These are phyloP conservation scores for Erythrobasidium hasegawianum DNA, from an alignment of 1,284 basidiomycete species.

Conservation along the genomic window DNA sequence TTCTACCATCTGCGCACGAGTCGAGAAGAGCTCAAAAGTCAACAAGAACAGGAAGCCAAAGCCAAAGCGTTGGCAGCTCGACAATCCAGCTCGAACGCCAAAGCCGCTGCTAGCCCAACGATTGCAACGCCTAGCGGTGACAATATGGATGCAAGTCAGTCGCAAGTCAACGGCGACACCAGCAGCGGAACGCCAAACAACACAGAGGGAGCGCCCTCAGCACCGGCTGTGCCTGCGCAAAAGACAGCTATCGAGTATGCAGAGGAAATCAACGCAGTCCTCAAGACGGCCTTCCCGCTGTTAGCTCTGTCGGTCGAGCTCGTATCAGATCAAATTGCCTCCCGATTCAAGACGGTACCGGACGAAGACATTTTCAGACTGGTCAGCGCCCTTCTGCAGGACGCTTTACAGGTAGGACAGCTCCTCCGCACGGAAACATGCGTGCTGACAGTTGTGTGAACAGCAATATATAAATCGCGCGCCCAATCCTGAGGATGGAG, in stretches of 20 bases:
- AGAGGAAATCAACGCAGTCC: slow-evolving; percentile 88
- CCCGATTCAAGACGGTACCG: slow-evolving; percentile 81
- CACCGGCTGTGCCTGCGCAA: slow-evolving; percentile 19
- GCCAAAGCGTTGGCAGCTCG: slow-evolving; percentile 47
- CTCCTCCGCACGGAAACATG: background rate
- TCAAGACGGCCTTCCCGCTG: slow-evolving; percentile 95
- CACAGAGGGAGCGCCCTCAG: slow-evolving; percentile 22
- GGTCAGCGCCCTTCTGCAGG: slow-evolving; percentile 74
- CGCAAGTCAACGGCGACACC: slow-evolving; percentile 34
- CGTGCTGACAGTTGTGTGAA: slow-evolving; percentile 34
- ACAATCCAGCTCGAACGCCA: slow-evolving; percentile 47
- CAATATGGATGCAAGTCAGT: background rate
- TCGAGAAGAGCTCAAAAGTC: slow-evolving; percentile 71
- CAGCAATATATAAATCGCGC: slow-evolving; percentile 68
- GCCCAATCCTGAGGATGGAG: slow-evolving; percentile 59
- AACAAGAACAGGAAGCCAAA: slow-evolving; percentile 48
- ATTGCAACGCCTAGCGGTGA: background rate
- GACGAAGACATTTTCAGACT: slow-evolving; percentile 96
- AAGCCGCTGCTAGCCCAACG: background rate
- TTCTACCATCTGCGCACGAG: slow-evolving; percentile 94
- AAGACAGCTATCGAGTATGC: slow-evolving; percentile 56
- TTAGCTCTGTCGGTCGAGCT: slow-evolving; percentile 94
- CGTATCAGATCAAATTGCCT: slow-evolving; percentile 90
- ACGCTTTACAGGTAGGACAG: slow-evolving; percentile 53
- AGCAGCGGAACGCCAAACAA: slow-evolving; percentile 30